Base-by-base conservation (phyloP, 2,329 filamentous ascomycete species). In the Aspergillus eucalypticola region DNA sequence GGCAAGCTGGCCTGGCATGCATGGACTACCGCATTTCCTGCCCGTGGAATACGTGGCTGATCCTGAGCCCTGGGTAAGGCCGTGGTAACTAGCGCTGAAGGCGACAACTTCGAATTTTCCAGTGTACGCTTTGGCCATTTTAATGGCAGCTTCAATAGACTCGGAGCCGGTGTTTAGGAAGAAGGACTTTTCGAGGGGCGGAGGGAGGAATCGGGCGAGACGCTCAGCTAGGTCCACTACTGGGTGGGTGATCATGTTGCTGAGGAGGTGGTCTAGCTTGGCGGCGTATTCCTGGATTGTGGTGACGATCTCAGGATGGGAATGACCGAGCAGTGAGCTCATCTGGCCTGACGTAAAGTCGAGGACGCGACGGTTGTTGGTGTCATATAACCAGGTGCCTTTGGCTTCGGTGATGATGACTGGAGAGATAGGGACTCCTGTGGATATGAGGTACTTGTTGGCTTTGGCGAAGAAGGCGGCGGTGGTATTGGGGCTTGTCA, bases 61-160 rank as follows among this genome's bases (percentile, higher is more conserved):
- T 0, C 79, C 74, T 0, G 86, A 78, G 3, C 77, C 83, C 4
- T 77, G 77, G 0, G 86, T 88, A 60, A 89, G 77, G 15, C 86
- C 86, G 71, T 90, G 86, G 77, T 82, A 89, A 35, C 82, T 84
- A 0, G 82, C 82, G 0, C 79, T 80, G 55, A 89, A 76, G 0
- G 79, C 87, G 5, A 89, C 84, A 54, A 90, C 81, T 69, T 89
- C 86, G 65, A 86, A 89, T 54, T 86, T 88, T 1, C 86, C 85
- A 0, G 86, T 89, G 66, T 82, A 87, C 8, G 79, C 73, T 65
- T 89, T 89, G 3, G 87, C 86, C 64, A 89, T 79, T 59, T 86
- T 84, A 59, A 89, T 86, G 2, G 87, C 87, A 3, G 85, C 85
- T 64, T 90, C 86, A 61, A 81, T 85, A 48, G 77, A 81, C 68